Percentiles rank a stretch among this genome's conserved stretches.
Conservation (phyloP, 2,329 filamentous ascomycete species). For the Blastomyces percursus region DNA sequence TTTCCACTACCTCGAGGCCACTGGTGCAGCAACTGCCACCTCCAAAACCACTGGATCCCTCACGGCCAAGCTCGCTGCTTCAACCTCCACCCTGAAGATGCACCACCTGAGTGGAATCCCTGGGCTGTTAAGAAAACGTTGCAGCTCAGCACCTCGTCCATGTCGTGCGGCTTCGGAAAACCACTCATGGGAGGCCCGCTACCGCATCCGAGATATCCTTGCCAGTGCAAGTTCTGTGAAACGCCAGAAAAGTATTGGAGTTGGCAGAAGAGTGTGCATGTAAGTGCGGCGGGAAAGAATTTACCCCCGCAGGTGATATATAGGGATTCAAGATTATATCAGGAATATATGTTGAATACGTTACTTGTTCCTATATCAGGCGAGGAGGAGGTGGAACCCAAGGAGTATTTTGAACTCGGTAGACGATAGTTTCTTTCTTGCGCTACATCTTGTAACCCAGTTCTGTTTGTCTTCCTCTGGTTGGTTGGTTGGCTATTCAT, state of each 20-base stretch:
- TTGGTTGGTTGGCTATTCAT: not conserved
- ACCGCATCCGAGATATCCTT: no score
- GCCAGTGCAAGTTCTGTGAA: no score
- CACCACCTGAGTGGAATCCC: not conserved
- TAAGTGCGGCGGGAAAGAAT: no score
- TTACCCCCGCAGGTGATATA: no score
- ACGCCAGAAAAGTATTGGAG: no score
- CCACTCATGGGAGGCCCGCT: not conserved
- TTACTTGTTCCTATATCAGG: not conserved
- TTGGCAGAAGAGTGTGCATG: no score
- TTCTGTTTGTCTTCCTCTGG: not conserved
- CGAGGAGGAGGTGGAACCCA: not conserved
- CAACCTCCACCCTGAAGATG: not conserved
- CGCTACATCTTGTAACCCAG: not conserved
- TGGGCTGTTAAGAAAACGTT: not conserved
- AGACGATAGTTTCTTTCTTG: not conserved
- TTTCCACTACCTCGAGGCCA: no score
- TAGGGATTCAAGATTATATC: no score
- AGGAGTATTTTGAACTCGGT: not conserved
- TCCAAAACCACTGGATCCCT: no score
- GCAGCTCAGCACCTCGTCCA: not conserved
- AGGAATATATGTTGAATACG: no score
- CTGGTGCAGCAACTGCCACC: no score
- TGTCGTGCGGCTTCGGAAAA: not conserved
- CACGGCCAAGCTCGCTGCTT: no score